Evolutionary conservation across 2,329 filamentous ascomycete genomes (phyloP), one percentile per base, ranked within the genome.

Genomic region (Penicillium corylophilum): DNA sequence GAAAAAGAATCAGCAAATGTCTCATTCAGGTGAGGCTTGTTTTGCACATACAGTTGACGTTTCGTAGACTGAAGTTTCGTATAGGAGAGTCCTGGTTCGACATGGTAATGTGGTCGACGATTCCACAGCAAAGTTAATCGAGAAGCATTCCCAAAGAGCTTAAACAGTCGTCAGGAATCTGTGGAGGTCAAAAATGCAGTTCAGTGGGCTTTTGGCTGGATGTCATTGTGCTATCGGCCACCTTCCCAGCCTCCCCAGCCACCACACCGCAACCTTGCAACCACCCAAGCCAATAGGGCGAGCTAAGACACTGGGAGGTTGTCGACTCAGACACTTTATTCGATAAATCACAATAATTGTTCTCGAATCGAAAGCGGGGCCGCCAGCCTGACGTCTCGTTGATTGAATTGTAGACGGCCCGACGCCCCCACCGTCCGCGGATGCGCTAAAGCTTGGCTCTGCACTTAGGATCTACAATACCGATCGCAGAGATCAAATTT

Each of bases 41-140:
- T 59, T 59, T 53, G 41, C 40, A 62, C 56, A 44, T 61, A 63
- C 56, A 46, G 45, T 55, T 59, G 39, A 64, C 59, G 48, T 58
- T 62, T 55, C 60, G 56, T 44, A 59, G 54, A 55, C 54, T 64
- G 51, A 60, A 60, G 52, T 61, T 62, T 48, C 52, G 53, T 15
- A 35, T 41, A 15, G 48, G 47, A 23, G 48, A 38, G 35, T 38
- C 18, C 16, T 38, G 38, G 49, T 54, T 53, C 44, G 55, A 53
- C 60, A 64, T 63, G 48, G 53, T 59, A 61, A 59, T 57, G 58
- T 48, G 51, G 42, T 38, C 43, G 46, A 51, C 48, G 46, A 51
- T 53, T 56, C 56, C 58, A 56, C 47, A 41, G 51, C 36, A 44
- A 39, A 51, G 39, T 55, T 52, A 59, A 55, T 55, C 51, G 20